Evolutionary conservation across 2,329 filamentous ascomycete genomes (phyloP), one percentile per base, ranked within the genome.

Genomic region (Zymoseptoria crescenta): DNA sequence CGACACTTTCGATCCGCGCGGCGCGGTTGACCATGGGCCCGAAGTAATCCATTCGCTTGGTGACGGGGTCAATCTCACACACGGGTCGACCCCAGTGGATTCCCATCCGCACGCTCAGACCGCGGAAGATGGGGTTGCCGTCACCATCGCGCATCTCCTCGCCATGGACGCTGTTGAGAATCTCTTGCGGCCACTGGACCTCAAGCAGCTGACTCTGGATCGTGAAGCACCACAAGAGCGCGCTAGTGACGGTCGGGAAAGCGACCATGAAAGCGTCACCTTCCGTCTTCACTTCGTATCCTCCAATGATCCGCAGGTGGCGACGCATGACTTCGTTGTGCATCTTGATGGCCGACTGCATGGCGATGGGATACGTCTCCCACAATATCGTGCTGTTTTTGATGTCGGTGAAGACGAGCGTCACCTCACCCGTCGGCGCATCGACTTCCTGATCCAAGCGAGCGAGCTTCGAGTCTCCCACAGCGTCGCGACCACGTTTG

Each of bases 241-340:
- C 94, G 8, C 92, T 94, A 1, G 94, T 97, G 2, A 94, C 91
- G 0, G 94, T 97, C 1, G 92, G 90, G 75, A 99, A 99, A 8
- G 93, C 96, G 30, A 99, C 94, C 92, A 99, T 97, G 70, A 99
- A 99, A 8, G 94, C 94, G 75, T 99, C 94, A 66, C 94, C 94
- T 89, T 99, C 94, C 19, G 94, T 99, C 81, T 99, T 99, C 74
- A 99, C 94, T 76, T 99, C 94, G 71, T 96, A 99, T 1, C 94
- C 94, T 70, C 94, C 94, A 67, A 96, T 95, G 63, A 92, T 87
- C 55, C 94, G 87, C 66, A 99, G 79, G 72, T 97, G 93, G 58
- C 94, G 84, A 65, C 94, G 88, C 87, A 99, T 96, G 52, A 96
- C 85, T 69, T 96, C 91, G 74, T 99, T 99, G 80, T 99, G 94